Evolutionary conservation across 1,139 yeast genomes (phyloP).

Genomic region (Magnusiomyces magnusii): DNA sequence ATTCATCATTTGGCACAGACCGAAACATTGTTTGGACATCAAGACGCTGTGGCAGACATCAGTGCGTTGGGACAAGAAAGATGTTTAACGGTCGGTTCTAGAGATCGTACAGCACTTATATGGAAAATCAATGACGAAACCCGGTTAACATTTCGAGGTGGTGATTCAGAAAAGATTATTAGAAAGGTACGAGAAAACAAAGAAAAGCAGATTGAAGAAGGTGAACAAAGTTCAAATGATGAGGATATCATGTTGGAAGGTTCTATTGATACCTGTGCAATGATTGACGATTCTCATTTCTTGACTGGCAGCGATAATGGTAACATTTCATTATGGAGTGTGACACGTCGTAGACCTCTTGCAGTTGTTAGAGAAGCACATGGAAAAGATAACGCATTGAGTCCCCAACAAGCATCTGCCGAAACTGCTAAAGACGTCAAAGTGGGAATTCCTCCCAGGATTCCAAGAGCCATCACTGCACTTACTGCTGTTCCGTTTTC

Average conservation of each 20-base stretch:
- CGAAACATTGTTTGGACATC: slow-evolving; percentile 92
- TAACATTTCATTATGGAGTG: slow-evolving; percentile 76
- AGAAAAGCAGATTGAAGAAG: not conserved
- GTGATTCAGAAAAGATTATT: slow-evolving; percentile 41
- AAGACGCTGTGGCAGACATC: slow-evolving; percentile 77
- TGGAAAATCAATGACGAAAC: slow-evolving; percentile 98
- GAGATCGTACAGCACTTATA: slow-evolving; percentile 90
- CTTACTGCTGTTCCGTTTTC: slow-evolving; percentile 83
- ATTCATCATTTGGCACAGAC: slow-evolving; percentile 81
- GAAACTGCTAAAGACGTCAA: slow-evolving; percentile 36
- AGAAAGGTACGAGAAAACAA: slow-evolving; percentile 26
- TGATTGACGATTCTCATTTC: slow-evolving; percentile 89
- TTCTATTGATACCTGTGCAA: slow-evolving; percentile 79
- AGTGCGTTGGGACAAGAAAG: slow-evolving; percentile 76
- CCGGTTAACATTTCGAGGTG: slow-evolving; percentile 88
- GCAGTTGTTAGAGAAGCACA: slow-evolving; percentile 64
- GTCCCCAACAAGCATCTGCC: slow-evolving; percentile 55
- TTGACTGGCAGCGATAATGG: slow-evolving; percentile 97
- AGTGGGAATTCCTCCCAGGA: slow-evolving; percentile 54
- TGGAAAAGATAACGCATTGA: slow-evolving; percentile 54
- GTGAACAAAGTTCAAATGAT: not conserved
- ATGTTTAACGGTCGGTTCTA: slow-evolving; percentile 90
- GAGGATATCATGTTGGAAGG: slow-evolving; percentile 52
- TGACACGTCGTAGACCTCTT: slow-evolving; percentile 82
- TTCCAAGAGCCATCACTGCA: slow-evolving; percentile 83